These are phyloP conservation scores for Rhizopus sp. DNA, from an alignment of 371 early-diverging fungal genomes.

Conservation along the genomic window DNA sequence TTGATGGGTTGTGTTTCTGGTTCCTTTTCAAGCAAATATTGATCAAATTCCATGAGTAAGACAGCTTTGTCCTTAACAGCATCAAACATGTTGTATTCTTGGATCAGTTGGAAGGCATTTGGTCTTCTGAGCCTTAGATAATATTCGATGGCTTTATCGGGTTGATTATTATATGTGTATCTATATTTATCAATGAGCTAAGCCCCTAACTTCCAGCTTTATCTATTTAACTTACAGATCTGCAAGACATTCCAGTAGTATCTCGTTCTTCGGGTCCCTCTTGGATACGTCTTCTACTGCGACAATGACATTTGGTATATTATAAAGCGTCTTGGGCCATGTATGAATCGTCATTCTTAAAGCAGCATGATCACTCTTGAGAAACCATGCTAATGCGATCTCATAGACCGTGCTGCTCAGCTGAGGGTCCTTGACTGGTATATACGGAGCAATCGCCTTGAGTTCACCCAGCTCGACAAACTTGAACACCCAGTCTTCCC, in stretches of 20 bases:
- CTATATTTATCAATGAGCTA: constrained; percentile 28
- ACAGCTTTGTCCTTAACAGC: constrained; percentile 77
- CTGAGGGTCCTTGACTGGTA: constrained; percentile 80
- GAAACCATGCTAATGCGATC: constrained; percentile 75
- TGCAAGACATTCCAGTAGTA: constrained; percentile 73
- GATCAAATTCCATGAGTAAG: constrained; percentile 84
- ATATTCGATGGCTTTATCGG: constrained; percentile 81
- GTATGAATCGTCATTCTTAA: constrained; percentile 62
- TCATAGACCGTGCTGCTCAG: constrained; percentile 86
- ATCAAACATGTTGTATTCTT: constrained; percentile 76
- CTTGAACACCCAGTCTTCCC: constrained; percentile 91
- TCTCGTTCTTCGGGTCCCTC: constrained; percentile 53
- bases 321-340: constrained; percentile 83
- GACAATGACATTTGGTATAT: constrained; percentile 69
- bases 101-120: constrained; percentile 75
- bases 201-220: no score
- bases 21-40: constrained; percentile 48
- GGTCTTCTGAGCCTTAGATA: constrained; percentile 73
- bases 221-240: constrained; percentile 64
- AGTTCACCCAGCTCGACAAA: constrained; percentile 80
- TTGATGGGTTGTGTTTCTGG: constrained; percentile 27
- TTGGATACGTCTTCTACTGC: constrained; percentile 72
- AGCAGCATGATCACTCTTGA: constrained; percentile 63
- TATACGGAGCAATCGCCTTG: constrained; percentile 70
- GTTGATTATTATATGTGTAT: constrained; percentile 69